Evolutionary conservation across 2,329 filamentous ascomycete species (phyloP).

Genomic region (Aspergillus novofumigatus): DNA sequence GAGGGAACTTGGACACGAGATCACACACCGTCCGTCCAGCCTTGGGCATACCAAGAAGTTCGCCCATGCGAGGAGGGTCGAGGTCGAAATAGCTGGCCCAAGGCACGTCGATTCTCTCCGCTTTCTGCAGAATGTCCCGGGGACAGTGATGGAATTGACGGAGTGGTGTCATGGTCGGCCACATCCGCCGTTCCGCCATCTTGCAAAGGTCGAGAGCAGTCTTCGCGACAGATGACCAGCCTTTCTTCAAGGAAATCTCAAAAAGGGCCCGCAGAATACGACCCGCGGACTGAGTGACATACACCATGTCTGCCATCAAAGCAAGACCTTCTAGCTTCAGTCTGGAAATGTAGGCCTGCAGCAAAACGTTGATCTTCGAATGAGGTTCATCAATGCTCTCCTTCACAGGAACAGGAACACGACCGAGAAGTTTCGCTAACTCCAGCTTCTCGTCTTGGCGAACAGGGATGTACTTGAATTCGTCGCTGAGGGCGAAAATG

Average conservation of each 20-base stretch:
- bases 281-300: slow-evolving; percentile 95
- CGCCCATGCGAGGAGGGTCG: slow-evolving; percentile 92
- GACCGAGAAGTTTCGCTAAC: slow-evolving; percentile 80
- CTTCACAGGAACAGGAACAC: slow-evolving; percentile 94
- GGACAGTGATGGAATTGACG: slow-evolving; percentile 83
- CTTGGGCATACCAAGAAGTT: slow-evolving; percentile 85
- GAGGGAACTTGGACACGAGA: slow-evolving; percentile 86
- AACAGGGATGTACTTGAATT: slow-evolving; percentile 98
- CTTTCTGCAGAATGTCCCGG: slow-evolving; percentile 81
- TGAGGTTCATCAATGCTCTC: slow-evolving; percentile 96
- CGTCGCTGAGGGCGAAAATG: slow-evolving; percentile 89
- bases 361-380: slow-evolving; percentile 94
- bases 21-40: slow-evolving; percentile 80
- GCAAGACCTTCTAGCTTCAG: slow-evolving; percentile 91
- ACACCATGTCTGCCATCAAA: slow-evolving; percentile 97
- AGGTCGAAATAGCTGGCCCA: slow-evolving; percentile 95
- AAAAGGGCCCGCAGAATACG: slow-evolving; percentile 94
- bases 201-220: slow-evolving; percentile 92
- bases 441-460: slow-evolving; percentile 97
- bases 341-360: slow-evolving; percentile 94
- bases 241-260: slow-evolving; percentile 95
- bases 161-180: slow-evolving; percentile 96
- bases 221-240: slow-evolving; percentile 90
- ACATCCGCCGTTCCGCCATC: slow-evolving; percentile 99
- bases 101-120: slow-evolving; percentile 88